A percentile compares a stretch with the other conserved stretches of the same genome.
Conservation (phyloP, 306 rosid genomes). For the Ormosia emarginata region DNA sequence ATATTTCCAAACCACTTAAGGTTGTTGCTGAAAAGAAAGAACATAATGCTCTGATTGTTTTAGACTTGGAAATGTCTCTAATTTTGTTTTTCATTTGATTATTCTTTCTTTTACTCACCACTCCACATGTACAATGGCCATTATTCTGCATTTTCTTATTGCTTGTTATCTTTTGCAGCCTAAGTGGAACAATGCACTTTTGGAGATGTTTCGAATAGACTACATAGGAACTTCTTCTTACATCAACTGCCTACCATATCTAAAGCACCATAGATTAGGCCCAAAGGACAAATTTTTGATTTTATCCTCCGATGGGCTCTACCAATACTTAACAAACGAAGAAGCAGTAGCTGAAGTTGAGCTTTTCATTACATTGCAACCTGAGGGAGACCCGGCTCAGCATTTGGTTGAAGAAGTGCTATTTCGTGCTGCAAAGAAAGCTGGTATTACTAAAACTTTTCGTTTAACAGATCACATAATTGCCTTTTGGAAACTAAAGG, state of each 20-base stretch:
- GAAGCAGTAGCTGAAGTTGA: conserved; percentile 98
- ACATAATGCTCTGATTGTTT: not conserved
- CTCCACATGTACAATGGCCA: too few species aligned
- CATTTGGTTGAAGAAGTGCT: conserved; percentile 91
- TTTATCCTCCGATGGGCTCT: conserved; percentile 88
- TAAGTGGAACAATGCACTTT: conserved; percentile 91
- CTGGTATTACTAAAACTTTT: conserved; percentile 43
- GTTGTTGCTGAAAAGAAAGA: not conserved
- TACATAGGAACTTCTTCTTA: conserved; percentile 81
- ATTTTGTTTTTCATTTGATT: not conserved
- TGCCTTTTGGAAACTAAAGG: not conserved
- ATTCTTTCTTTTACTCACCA: not conserved
- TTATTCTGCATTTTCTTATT: conserved; percentile 4
- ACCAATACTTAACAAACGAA: conserved; percentile 88
- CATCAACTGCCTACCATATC: conserved; percentile 81
- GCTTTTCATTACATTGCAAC: conserved; percentile 84
- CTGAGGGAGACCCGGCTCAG: conserved; percentile 98
- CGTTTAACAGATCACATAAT: not conserved
- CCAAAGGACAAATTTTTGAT: conserved; percentile 88
- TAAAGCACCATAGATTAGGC: conserved; percentile 85
- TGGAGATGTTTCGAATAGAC: conserved; percentile 88
- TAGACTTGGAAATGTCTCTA: not conserved
- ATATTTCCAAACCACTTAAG: too few species aligned
- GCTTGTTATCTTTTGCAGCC: conserved; percentile 54
- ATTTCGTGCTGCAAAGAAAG: conserved; percentile 93